These are phyloP conservation scores for Podospora pseudocomata DNA, from an alignment of 495 filamentous ascomycete genomes.

Conservation along the genomic window DNA sequence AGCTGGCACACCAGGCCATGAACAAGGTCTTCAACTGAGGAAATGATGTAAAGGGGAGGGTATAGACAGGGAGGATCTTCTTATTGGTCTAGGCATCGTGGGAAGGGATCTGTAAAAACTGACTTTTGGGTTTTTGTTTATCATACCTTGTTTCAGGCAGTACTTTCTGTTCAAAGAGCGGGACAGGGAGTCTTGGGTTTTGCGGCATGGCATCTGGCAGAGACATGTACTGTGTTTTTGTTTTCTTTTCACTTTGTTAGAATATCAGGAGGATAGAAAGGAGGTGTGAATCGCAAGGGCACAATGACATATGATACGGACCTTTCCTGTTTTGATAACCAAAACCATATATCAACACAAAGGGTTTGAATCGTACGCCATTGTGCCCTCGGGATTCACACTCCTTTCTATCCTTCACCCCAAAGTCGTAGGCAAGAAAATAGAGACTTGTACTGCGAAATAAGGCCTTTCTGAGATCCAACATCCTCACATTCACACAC, in stretches of 20 bases:
- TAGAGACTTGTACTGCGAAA: too few relatives aligned
- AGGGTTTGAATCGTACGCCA: too few relatives aligned
- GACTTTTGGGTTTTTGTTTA: conserved; percentile 5
- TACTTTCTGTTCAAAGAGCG: neutral
- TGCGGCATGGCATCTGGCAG: neutral
- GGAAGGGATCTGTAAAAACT: neutral
- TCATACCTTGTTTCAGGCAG: conserved; percentile 15
- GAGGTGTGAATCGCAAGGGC: too few relatives aligned
- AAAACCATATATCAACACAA: too few relatives aligned
- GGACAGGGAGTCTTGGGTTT: neutral
- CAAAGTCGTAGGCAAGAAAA: too few relatives aligned
- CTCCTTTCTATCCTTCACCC: too few relatives aligned
- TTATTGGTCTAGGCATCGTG: neutral
- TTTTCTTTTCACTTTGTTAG: neutral
- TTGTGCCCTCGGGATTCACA: too few relatives aligned
- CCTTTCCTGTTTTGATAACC: too few relatives aligned
- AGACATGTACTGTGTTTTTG: neutral
- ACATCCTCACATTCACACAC: too few relatives aligned
- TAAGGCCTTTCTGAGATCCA: too few relatives aligned
- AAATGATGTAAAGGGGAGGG: neutral
- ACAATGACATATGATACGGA: too few relatives aligned
- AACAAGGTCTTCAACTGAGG: conserved; percentile 57
- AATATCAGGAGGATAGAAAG: neutral
- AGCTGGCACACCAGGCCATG: conserved; percentile 79
- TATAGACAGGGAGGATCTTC: neutral